These are phyloP conservation scores for Salix caprea DNA, from an alignment of 345 rosid genomes.

Conservation along the genomic window DNA sequence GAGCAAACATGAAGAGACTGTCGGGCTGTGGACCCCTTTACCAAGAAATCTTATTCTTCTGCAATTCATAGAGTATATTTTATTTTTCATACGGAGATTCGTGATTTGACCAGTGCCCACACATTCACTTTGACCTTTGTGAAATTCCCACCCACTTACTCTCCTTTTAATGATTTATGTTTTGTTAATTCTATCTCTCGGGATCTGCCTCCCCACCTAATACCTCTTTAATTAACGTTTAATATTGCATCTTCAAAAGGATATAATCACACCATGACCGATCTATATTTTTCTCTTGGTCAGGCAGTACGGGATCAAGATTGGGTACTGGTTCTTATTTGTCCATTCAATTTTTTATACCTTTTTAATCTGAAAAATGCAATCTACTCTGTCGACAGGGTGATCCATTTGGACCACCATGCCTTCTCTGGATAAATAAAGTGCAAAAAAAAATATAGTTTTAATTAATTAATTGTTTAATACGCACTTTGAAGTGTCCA, in stretches of 20 bases:
- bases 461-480: no score
- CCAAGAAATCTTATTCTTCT: neutral
- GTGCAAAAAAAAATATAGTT: neutral
- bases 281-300: neutral
- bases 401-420: no score
- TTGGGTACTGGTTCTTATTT: neutral
- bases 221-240: neutral
- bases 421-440: no score
- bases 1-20: slow-evolving; percentile 9
- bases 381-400: no score
- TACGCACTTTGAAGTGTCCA: neutral
- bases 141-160: neutral
- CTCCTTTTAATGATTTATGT: neutral
- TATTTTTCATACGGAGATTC: neutral
- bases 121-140: neutral
- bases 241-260: neutral
- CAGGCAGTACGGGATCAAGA: neutral
- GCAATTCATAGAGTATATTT: neutral
- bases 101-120: neutral
- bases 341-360: no score
- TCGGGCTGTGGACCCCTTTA: slow-evolving; percentile 11
- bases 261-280: neutral
- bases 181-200: neutral
- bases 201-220: neutral
- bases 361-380: no score